Evolutionary conservation across 306 rosid genomes (phyloP).

Genomic region (Vigna reflexopilosa): DNA sequence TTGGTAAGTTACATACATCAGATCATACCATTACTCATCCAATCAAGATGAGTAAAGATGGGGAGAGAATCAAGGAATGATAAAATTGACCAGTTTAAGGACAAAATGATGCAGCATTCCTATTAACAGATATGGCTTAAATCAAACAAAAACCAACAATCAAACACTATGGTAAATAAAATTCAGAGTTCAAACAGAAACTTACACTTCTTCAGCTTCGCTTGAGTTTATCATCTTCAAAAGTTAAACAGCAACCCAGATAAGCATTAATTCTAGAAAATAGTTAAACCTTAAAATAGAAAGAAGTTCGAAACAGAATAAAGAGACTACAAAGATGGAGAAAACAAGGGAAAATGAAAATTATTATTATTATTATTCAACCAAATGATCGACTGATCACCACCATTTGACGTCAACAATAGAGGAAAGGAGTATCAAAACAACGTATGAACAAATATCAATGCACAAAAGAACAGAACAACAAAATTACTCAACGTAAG

Average conservation of each 20-base stretch:
- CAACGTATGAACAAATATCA: no score
- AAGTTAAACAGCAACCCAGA: constrained; percentile 41
- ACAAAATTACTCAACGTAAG: no score
- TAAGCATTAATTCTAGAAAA: constrained; percentile 41
- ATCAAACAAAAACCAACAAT: constrained; percentile 19
- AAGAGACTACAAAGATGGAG: constrained; percentile 22
- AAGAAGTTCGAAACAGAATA: constrained; percentile 8
- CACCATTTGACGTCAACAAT: no score
- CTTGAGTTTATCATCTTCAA: constrained; percentile 64
- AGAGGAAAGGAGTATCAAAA: no score
- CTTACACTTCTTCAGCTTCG: constrained; percentile 69
- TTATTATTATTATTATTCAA: no score
- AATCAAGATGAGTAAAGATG: neutral
- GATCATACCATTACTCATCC: neutral
- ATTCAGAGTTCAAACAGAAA: constrained; percentile 38
- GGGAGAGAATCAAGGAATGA: neutral
- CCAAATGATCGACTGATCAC: no score
- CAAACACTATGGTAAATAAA: constrained; percentile 25
- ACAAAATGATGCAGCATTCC: constrained; percentile 3
- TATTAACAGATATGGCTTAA: constrained; percentile 19
- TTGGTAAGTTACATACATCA: neutral
- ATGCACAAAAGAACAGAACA: no score
- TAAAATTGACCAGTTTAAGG: constrained; percentile 10
- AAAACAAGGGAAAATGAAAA: constrained; percentile 14
- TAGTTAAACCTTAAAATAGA: constrained; percentile 5